Percentiles rank a stretch among this genome's conserved stretches.
phyloP scores from a whole-genome alignment of 352 stramenopile genomes.

The Phytopythium litorale region DNA sequence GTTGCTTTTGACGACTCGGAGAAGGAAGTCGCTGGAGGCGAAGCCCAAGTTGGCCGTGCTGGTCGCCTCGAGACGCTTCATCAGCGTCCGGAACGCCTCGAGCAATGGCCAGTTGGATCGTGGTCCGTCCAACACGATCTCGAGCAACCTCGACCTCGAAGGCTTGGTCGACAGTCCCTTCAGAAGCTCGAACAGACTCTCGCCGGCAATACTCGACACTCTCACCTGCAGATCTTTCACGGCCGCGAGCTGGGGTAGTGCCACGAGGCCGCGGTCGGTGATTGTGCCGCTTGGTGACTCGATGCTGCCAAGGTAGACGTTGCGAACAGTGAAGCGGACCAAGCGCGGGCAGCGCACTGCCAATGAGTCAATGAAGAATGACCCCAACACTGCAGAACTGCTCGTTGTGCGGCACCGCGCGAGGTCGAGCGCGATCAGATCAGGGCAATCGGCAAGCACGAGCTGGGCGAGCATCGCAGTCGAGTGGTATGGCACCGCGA shows the following conservation, averaged over 20 bases:
- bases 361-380: background rate
- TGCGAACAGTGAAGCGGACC: background rate
- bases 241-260: background rate
- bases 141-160: background rate
- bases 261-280: background rate
- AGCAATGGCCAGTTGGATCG: background rate
- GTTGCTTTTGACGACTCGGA: background rate
- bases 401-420: background rate
- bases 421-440: background rate
- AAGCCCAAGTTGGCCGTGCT: background rate
- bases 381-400: background rate
- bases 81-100: background rate
- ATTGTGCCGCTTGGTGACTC: background rate
- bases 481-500: background rate
- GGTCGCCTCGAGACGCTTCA: background rate
- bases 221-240: background rate
- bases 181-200: background rate
- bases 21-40: background rate
- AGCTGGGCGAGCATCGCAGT: background rate
- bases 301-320: background rate
- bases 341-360: background rate
- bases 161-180: background rate
- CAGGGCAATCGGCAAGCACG: background rate
- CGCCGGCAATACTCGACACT: background rate
- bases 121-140: background rate